phyloP scores from a whole-genome alignment of 1,139 yeast species.

The Suhomyces anneliseae region DNA sequence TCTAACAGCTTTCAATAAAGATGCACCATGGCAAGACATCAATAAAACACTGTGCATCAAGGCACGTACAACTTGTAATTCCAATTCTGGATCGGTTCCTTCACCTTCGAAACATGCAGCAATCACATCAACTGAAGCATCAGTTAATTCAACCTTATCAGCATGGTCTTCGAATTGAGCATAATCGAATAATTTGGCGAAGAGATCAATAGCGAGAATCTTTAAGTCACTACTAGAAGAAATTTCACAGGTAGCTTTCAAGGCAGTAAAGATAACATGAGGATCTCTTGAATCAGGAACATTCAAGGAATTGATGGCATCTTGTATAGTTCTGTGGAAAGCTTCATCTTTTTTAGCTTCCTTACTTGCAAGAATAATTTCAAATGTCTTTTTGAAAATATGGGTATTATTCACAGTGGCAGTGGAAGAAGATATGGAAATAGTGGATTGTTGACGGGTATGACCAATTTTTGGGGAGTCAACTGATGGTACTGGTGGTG shows the following conservation, averaged over 20 bases:
- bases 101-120: constrained; percentile 89
- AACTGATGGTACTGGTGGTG: neutral
- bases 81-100: constrained; percentile 85
- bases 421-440: constrained; percentile 22
- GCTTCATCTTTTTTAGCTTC: constrained; percentile 43
- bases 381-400: constrained; percentile 43
- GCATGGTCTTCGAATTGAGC: constrained; percentile 39
- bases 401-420: constrained; percentile 39
- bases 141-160: constrained; percentile 61
- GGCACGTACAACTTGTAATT: constrained; percentile 89
- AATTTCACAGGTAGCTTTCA: constrained; percentile 41
- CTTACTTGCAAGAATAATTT: constrained; percentile 33
- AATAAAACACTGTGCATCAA: constrained; percentile 82
- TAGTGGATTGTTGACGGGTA: constrained; percentile 18
- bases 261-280: constrained; percentile 39
- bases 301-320: constrained; percentile 38
- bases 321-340: constrained; percentile 32
- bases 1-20: constrained; percentile 84
- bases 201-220: constrained; percentile 43
- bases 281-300: constrained; percentile 32
- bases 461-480: constrained; percentile 6
- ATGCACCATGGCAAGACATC: constrained; percentile 88
- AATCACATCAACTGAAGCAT: constrained; percentile 82
- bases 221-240: constrained; percentile 32
- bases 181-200: constrained; percentile 47